Evolutionary conservation across 106 monocot species (phyloP), one percentile per base, ranked within the genome.

Genomic region (Phalaenopsis equestris): DNA sequence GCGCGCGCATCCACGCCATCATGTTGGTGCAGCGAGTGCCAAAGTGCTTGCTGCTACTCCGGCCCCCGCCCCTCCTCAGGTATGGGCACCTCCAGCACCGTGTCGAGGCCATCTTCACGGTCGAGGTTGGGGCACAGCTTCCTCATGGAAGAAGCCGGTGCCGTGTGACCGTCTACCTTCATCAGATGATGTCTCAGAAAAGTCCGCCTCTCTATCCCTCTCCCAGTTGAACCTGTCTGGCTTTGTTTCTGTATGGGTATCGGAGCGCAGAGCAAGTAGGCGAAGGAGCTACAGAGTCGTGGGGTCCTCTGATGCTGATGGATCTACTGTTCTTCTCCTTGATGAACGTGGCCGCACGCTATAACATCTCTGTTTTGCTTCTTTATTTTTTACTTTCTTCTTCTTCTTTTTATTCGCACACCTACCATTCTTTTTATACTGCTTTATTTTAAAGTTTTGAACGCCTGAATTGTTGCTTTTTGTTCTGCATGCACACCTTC

Each of bases 111-210:
- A 67, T 88, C 92, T 41, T 86, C 88, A 17, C 86, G 84, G 42
- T 93, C 92, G 12, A 85, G 55, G 75, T 93, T 93, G 3, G 92
- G 90, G 80, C 92, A 93, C 39, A 90, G 83, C 86, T 90, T 93
- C 83, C 88, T 93, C 92, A 93, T 93, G 12, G 65, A 47, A 5
- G 15, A 76, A 70, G 70, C 14, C 16, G 70, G 38, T 39, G 39
- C 38, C 12, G 11, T 70, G 36, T 39, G 70, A 2, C 12, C 39
- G 38, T 70, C 70, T 39, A 39, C 37, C 70, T 70, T 70, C 70
- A 70, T 70, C 70, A 70, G 4, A 39, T 15, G 38, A 0, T 68
- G 2, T 2, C 57, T 58, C 10, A 21, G 30, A 30, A 30, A 30
- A 10, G 5, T 70, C 38, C 12, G 39, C 39, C 14, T 70, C 70